Percentiles rank a stretch among this genome's conserved stretches.
Conservation (phyloP, 139 green algal genomes). For the Tetradesmus obliquus region DNA sequence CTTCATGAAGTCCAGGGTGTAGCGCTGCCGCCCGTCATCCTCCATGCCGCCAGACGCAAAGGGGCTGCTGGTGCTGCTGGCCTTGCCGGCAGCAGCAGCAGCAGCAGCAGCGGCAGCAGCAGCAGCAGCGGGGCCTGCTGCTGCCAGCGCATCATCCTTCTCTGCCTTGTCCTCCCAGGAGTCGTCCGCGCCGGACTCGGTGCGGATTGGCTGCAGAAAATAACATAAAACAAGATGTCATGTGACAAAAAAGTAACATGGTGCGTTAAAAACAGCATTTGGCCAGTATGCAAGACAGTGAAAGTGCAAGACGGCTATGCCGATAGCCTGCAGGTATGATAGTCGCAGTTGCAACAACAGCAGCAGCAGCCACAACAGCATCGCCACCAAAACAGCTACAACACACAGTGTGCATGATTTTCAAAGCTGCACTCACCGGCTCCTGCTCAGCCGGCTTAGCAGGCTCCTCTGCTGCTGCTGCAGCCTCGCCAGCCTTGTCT, state of each 20-base stretch:
- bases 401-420: too few species aligned
- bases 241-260: neutral
- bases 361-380: too few species aligned
- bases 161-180: constrained; percentile 40
- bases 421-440: neutral
- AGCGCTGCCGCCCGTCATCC: constrained; percentile 33
- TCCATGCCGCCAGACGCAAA: neutral
- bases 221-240: neutral
- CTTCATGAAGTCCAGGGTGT: constrained; percentile 43
- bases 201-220: constrained; percentile 7
- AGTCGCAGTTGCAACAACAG: too few species aligned
- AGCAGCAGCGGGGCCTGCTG: neutral
- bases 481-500: neutral
- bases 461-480: constrained; percentile 25
- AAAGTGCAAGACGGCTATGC: too few species aligned
- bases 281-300: too few species aligned
- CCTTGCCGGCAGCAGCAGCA: neutral
- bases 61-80: neutral
- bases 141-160: neutral
- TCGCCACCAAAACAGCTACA: too few species aligned
- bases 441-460: constrained; percentile 11
- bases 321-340: too few species aligned
- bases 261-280: too few species aligned
- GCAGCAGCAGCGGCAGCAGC: neutral
- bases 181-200: constrained; percentile 29